Percentiles rank a stretch among this genome's conserved stretches.
Conservation (phyloP, 1,139 yeast species). For the Sugiyamaella paludigena region DNA sequence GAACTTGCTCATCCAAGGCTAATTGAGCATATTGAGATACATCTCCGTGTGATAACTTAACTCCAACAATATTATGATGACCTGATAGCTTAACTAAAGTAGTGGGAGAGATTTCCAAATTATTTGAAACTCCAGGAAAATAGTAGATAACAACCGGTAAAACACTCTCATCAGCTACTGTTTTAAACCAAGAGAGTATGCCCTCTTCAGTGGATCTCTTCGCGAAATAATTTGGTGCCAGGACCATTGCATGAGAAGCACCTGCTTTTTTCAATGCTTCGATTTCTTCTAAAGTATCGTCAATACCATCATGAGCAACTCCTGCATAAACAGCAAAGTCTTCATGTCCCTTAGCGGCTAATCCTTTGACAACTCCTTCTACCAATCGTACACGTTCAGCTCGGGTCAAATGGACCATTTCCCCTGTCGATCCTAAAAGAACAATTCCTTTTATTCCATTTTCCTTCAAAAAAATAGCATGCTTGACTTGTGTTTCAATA, state of each 20-base stretch:
- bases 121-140: constrained; percentile 51
- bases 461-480: constrained; percentile 42
- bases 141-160: constrained; percentile 50
- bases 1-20: constrained; percentile 41
- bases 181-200: constrained; percentile 44
- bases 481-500: constrained; percentile 44
- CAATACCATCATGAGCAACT: constrained; percentile 44
- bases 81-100: constrained; percentile 38
- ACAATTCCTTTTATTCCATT: constrained; percentile 50
- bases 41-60: constrained; percentile 49
- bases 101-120: constrained; percentile 40
- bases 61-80: constrained; percentile 50
- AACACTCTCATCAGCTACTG: constrained; percentile 46
- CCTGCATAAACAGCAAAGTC: constrained; percentile 46
- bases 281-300: constrained; percentile 44
- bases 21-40: constrained; percentile 36
- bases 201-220: constrained; percentile 45
- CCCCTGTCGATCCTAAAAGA: constrained; percentile 52
- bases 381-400: constrained; percentile 43
- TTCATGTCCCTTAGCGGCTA: constrained; percentile 39
- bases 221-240: constrained; percentile 52
- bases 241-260: constrained; percentile 46
- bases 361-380: constrained; percentile 37
- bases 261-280: constrained; percentile 42
- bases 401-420: constrained; percentile 46